Evolutionary conservation across 345 rosid genomes (phyloP), one percentile per base, ranked within the genome.

Genomic region (Barbarea vulgaris): DNA sequence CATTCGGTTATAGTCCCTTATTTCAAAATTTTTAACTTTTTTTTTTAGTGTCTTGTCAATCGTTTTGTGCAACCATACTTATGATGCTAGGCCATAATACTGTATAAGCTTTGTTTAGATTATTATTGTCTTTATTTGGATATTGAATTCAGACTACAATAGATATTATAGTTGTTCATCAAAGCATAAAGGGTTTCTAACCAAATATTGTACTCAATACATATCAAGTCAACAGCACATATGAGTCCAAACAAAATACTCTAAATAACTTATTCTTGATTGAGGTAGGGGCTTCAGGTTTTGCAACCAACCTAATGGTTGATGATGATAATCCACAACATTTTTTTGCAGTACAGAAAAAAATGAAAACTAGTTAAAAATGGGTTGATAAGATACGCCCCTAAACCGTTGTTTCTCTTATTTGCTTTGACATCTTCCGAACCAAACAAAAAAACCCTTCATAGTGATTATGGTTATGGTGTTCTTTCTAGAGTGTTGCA

Each of bases 401-500:
- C 57, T 3, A n/a, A 37, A 58, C 62, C 62, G 57, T 39, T 47
- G 50, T 14, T 37, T 56, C 30, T 54, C 76, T 77, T 64, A 64
- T 77, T 71, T 19, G 54, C 44, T 64, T 50, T 18, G 39, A 57
- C 54, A 77, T 27, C 46, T 64, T 60, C 70, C 14, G 19, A 53
- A 61, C 62, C 41, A 15, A 58, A 52, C 41, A 15, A 58, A 52
- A 55, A n/a, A 0, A 9, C 18, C 58, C 33, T 24, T 54, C 14
- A 5, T 25, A 9, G 36, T 9, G 80, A 18, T 24, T 46, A 41
- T n/a, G n/a, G n/a, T n/a, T n/a, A 60, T 76, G 55, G 22, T 17
- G 51, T 9, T 74, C 78, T 76, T 9, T 74, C 78, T 76, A 73
- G 62, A 89, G 90, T 47, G 89, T 73, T 19, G 98, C 98, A 73